Evolutionary conservation across 768 basidiomycete species (phyloP), one percentile per base, ranked within the genome.

Genomic region (Lentinus tigrinus): DNA sequence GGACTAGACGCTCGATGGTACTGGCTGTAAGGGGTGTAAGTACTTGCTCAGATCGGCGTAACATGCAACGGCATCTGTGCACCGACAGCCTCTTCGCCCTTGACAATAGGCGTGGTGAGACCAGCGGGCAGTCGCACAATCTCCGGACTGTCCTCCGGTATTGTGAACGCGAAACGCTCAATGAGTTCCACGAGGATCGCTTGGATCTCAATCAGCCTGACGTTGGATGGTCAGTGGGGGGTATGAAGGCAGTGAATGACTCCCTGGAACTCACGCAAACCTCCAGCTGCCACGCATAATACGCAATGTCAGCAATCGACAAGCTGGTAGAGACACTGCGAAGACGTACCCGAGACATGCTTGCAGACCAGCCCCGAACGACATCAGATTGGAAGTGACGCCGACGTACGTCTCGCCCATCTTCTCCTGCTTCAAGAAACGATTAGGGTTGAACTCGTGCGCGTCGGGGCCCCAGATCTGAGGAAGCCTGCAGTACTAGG

Each of bases 61-160:
- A 75, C 66, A 26, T 63, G 60, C 16, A 77, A 57, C 13, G 73
- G 74, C 73, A 76, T 71, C 60, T 71, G 70, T 1, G 69, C 49
- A 11, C 73, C 72, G 39, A 63, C 55, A 24, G 58, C 2, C 49
- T 66, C 61, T 47, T 67, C 69, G 3, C 65, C 68, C 52, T 67
- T 63, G 17, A 73, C 68, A 63, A 76, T 69, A 8, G 75, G 75
- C 4, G 65, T 48, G 69, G 75, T 72, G 23, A 73, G 44, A 0
- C 69, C 71, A 2, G 69, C 67, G 7, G 71, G 69, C n/a, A 70
- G 62, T 39, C 75, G 67, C 14, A 67, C 43, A 37, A 75, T 70
- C 44, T 68, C 66, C 0, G 69, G 63, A 47, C 67, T 71, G 28
- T 70, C 68, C 4, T 60, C 59, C 0, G 75, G 72, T 27, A 74